phyloP scores from a whole-genome alignment of 2,329 filamentous ascomycete genomes.

The Thelonectria discophora region DNA sequence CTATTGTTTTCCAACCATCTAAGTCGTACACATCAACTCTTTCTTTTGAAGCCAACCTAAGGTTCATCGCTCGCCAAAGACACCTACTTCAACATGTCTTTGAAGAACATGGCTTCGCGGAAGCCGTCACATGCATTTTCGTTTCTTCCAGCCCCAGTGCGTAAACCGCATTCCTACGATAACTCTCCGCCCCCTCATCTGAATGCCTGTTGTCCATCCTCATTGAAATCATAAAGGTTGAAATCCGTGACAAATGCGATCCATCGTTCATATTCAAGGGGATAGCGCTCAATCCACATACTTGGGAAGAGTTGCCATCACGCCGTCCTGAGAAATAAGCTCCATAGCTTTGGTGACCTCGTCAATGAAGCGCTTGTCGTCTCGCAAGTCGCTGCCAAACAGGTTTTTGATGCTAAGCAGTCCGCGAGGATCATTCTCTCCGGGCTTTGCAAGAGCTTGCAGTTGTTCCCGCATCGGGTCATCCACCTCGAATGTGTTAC shows the following conservation, averaged over 20 bases:
- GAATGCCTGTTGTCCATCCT: no score
- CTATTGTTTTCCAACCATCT: no score
- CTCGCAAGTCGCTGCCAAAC: slow-evolving; percentile 61
- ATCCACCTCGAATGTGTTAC: slow-evolving; percentile 52
- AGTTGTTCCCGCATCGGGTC: slow-evolving; percentile 60
- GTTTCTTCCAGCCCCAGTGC: no score
- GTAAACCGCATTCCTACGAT: no score
- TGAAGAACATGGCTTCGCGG: no score
- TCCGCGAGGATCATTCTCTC: slow-evolving; percentile 51
- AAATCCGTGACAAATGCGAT: neutral
- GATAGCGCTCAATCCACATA: slow-evolving; percentile 48
- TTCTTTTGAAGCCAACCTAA: no score
- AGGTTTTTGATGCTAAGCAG: slow-evolving; percentile 58
- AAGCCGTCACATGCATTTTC: no score
- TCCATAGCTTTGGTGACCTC: slow-evolving; percentile 59
- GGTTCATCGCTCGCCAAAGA: no score
- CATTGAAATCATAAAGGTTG: no score
- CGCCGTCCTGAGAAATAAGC: slow-evolving; percentile 56
- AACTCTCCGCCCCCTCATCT: no score
- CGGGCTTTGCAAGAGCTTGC: slow-evolving; percentile 54
- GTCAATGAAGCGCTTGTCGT: slow-evolving; percentile 56
- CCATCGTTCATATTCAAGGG: slow-evolving; percentile 4
- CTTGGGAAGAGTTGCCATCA: slow-evolving; percentile 60
- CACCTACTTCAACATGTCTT: no score
- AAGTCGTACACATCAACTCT: no score